These are phyloP conservation scores for Dendrocalamus latiflorus DNA, from an alignment of 202 grass and related monocot species.

Conservation along the genomic window DNA sequence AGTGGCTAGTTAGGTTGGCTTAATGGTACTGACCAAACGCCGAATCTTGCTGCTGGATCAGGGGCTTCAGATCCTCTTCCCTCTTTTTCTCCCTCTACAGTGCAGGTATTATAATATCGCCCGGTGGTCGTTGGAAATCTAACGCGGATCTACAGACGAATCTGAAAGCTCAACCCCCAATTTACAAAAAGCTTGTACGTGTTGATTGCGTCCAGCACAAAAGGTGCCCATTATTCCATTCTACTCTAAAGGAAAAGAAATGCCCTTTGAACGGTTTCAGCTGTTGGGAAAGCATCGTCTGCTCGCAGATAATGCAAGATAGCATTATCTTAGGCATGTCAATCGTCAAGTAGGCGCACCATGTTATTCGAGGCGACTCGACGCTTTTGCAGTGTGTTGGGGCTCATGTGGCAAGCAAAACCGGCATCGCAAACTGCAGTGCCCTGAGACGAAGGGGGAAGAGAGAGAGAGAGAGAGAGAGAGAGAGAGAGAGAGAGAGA, in stretches of 20 bases:
- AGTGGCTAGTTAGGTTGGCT: not conserved
- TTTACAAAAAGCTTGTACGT: not conserved
- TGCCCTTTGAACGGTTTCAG: constrained; percentile 11
- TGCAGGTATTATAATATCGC: constrained; percentile 17
- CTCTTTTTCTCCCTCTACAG: not conserved
- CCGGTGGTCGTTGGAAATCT: constrained; percentile 25
- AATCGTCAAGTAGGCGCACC: not conserved
- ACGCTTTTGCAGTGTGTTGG: not conserved
- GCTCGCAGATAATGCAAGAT: not conserved
- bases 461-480: not conserved
- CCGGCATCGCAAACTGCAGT: not conserved
- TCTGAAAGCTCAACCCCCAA: not conserved
- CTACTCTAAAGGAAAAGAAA: not conserved
- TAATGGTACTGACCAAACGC: constrained; percentile 24
- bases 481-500: too few relatives aligned
- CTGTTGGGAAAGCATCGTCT: constrained; percentile 9
- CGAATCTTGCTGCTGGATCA: constrained; percentile 29
- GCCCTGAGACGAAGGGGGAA: not conserved
- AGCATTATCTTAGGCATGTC: not conserved
- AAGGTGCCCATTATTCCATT: constrained; percentile 3
- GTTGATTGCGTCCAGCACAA: constrained; percentile 22
- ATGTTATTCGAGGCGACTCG: not conserved
- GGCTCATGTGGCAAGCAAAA: not conserved
- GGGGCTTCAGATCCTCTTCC: not conserved
- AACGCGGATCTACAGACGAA: constrained; percentile 1